Conservation (phyloP, 352 stramenopile species). For the Thraustochytrium striatum region DNA sequence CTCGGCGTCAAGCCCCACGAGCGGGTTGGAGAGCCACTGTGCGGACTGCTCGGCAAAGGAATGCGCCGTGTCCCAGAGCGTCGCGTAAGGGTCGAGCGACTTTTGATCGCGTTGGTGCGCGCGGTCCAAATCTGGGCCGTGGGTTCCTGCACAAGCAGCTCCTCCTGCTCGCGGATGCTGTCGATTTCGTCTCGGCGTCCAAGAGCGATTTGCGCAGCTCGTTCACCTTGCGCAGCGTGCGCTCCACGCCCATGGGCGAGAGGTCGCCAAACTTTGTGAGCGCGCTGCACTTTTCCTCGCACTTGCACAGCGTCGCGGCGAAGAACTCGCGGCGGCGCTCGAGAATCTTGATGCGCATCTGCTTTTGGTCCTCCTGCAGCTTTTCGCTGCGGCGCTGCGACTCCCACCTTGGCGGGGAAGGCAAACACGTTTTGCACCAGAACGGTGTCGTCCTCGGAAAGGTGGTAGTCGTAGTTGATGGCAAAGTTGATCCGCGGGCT, state of each 20-base stretch:
- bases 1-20: slow-evolving; percentile 23
- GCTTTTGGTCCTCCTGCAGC: slow-evolving; percentile 32
- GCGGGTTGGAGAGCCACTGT: slow-evolving; percentile 30
- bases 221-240: slow-evolving; percentile 13
- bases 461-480: slow-evolving; percentile 47
- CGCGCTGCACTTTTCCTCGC: slow-evolving; percentile 23
- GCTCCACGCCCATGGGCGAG: slow-evolving; percentile 24
- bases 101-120: slow-evolving; percentile 35
- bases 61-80: slow-evolving; percentile 43
- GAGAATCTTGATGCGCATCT: slow-evolving; percentile 42
- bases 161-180: slow-evolving; percentile 42
- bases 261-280: slow-evolving; percentile 7
- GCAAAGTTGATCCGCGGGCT: slow-evolving; percentile 45
- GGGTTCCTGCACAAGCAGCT: slow-evolving; percentile 22
- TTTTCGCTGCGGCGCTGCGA: slow-evolving; percentile 38
- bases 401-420: slow-evolving; percentile 41
- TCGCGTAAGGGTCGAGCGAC: slow-evolving; percentile 39
- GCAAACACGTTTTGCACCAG: slow-evolving; percentile 41
- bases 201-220: slow-evolving; percentile 17
- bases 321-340: slow-evolving; percentile 44
- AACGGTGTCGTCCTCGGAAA: slow-evolving; percentile 29
- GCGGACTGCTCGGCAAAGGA: slow-evolving; percentile 18
- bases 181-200: slow-evolving; percentile 44
- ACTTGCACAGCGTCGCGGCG: neutral
- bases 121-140: slow-evolving; percentile 28